Evolutionary conservation across 768 basidiomycete genomes (phyloP).

Genomic region (Zangia roseola): DNA sequence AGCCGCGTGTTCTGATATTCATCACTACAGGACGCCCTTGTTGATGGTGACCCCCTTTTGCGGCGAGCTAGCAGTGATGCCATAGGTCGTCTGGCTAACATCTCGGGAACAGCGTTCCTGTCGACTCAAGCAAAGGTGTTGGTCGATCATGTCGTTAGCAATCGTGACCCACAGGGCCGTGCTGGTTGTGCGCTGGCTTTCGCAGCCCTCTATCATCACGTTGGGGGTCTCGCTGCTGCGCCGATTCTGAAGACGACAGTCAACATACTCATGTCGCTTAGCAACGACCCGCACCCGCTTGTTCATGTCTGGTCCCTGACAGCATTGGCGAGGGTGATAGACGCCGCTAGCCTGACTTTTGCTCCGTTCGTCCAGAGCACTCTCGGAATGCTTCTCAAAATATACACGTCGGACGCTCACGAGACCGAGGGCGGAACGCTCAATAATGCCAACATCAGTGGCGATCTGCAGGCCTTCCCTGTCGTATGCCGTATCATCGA

Average conservation of each 20-base stretch:
- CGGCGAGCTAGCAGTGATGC: constrained; percentile 83
- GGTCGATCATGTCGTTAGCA: constrained; percentile 91
- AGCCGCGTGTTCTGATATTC: constrained; percentile 9
- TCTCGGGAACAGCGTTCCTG: constrained; percentile 82
- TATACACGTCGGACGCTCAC: constrained; percentile 87
- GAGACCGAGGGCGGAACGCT: constrained; percentile 90
- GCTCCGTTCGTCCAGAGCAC: constrained; percentile 86
- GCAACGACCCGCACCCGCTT: constrained; percentile 93
- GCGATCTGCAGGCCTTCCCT: constrained; percentile 90
- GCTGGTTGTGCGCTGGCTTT: constrained; percentile 94
- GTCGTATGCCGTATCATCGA: constrained; percentile 90
- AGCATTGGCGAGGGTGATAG: constrained; percentile 83
- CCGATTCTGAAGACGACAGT: constrained; percentile 94
- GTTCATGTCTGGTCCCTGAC: constrained; percentile 94
- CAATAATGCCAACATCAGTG: constrained; percentile 79
- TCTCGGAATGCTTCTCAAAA: constrained; percentile 84
- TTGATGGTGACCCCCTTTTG: constrained; percentile 76
- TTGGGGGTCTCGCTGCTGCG: constrained; percentile 93
- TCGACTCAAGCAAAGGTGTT: constrained; percentile 85
- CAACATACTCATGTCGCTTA: constrained; percentile 91
- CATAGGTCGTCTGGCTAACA: constrained; percentile 80
- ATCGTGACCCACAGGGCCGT: constrained; percentile 87
- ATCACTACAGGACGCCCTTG: constrained; percentile 60
- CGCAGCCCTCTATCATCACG: constrained; percentile 86
- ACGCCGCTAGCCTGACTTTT: constrained; percentile 89